Evolutionary conservation across 768 basidiomycete genomes (phyloP).

Genomic region (Psilocybe tampanensis): DNA sequence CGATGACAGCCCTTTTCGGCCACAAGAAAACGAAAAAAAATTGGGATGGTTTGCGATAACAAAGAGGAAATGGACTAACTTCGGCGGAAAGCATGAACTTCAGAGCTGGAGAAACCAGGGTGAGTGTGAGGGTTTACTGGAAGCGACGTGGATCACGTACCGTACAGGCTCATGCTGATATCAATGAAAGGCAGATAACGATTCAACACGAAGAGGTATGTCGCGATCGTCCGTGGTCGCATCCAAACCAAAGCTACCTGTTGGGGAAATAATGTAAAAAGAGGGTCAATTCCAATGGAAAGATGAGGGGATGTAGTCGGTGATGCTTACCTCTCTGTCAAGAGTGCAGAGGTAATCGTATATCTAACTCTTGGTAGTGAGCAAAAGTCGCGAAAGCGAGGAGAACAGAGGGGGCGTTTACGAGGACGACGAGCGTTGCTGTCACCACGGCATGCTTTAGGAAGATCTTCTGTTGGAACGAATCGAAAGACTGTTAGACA

Average conservation of each 20-base stretch:
- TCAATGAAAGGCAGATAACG: conserved; percentile 24
- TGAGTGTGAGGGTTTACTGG: background rate
- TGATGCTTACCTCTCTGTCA: conserved; percentile 16
- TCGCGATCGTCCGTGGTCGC: conserved; percentile 14
- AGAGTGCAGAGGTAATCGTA: conserved; percentile 25
- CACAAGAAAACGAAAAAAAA: background rate
- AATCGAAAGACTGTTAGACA: background rate
- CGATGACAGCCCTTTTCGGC: conserved; percentile 5
- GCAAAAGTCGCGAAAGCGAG: background rate
- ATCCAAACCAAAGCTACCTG: conserved; percentile 22
- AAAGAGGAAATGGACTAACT: background rate
- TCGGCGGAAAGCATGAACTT: conserved; percentile 10
- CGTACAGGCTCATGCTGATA: conserved; percentile 9
- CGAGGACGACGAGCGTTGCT: conserved; percentile 1
- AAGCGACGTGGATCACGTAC: background rate
- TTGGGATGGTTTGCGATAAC: background rate
- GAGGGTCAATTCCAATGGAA: background rate
- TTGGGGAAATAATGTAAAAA: too few relatives aligned
- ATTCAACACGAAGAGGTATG: conserved; percentile 17
- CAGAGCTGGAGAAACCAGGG: background rate
- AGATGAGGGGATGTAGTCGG: background rate
- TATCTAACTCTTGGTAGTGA: conserved; percentile 2
- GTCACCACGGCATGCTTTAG: conserved; percentile 10
- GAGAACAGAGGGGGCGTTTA: background rate
- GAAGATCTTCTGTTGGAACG: conserved; percentile 4